A percentile compares a stretch with the other conserved stretches of the same genome.
Conservation (phyloP, 1,139 yeast species). For the Blastobotrys persicus region DNA sequence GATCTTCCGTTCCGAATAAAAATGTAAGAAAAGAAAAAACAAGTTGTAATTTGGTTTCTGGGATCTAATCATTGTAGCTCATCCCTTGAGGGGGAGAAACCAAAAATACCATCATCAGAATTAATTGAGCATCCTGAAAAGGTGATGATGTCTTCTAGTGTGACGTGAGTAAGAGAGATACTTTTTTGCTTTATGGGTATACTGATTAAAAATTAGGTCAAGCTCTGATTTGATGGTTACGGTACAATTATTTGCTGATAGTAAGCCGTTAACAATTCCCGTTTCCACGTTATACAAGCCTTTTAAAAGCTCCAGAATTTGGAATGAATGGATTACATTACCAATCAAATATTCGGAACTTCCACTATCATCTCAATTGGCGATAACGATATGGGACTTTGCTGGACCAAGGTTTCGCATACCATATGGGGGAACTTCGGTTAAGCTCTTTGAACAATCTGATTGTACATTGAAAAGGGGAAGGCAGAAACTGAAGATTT, state of each 20-base stretch:
- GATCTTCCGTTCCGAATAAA: constrained; percentile 53
- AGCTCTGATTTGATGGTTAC: constrained; percentile 63
- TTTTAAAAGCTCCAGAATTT: constrained; percentile 46
- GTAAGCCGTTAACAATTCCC: constrained; percentile 65
- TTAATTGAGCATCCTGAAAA: constrained; percentile 52
- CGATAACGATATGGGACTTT: constrained; percentile 65
- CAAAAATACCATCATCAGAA: constrained; percentile 51
- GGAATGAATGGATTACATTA: constrained; percentile 65
- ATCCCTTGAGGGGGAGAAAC: constrained; percentile 49
- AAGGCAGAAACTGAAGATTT: constrained; percentile 49
- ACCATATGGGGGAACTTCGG: constrained; percentile 55
- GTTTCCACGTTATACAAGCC: constrained; percentile 63
- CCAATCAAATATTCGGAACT: constrained; percentile 72
- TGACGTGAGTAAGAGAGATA: constrained; percentile 18
- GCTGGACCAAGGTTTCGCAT: constrained; percentile 51
- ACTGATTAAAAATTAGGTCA: constrained; percentile 28
- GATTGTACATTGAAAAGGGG: constrained; percentile 56
- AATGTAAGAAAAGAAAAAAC: constrained; percentile 30
- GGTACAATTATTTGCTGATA: constrained; percentile 58
- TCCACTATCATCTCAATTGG: constrained; percentile 57
- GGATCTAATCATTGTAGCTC: constrained; percentile 26
- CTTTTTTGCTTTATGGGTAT: not conserved
- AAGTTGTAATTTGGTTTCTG: not conserved
- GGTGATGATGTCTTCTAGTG: constrained; percentile 24
- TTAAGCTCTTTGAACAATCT: constrained; percentile 54